Evolutionary conservation across 2,329 filamentous ascomycete genomes (phyloP), one percentile per base, ranked within the genome.

Genomic region (Cercospora berteroae): DNA sequence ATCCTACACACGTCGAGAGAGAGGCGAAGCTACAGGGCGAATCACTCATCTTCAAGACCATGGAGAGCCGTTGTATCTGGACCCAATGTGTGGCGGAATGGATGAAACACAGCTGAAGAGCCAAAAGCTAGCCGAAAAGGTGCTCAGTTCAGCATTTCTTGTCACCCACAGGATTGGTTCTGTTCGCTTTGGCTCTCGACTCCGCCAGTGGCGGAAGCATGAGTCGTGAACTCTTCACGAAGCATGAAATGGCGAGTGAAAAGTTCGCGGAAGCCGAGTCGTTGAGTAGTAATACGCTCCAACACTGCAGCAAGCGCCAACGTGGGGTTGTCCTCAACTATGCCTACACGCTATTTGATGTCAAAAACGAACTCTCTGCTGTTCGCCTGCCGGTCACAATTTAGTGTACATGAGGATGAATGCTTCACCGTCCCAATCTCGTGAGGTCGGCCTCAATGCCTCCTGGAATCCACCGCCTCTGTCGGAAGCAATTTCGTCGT

Each of bases 371-470:
- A 12, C 20, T 52, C 48, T 2, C 5, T 12, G 6, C 20, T 52
- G 12, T 12, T 16, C 48, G 12, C 12, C 12, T 7, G 6, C 48
- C 16, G 16, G 13, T 50, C 33, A 52, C 31, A 66, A 25, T 20
- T 58, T 62, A 29, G n/a, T 62, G 29, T 66, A 66, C 25, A 66
- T 36, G 27, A 63, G 36, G 10, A 63, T 52, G 16, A 20, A 23
- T 3, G 60, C 27, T 7, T 52, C 13, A 6, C 29, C 60, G 12
- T 36, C 20, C 27, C 42, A 27, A 10, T 3, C 18, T 2, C 4
- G n/a, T 7, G 60, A 55, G 4, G 29, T 39, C 20, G 64, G 64
- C 7, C 13, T 20, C 55, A 50, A 8, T 56, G 66, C 55, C 48
- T 68, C 63, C 4, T 16, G 12, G 10, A 68, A 56, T 3, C n/a